A percentile compares a stretch with the other conserved stretches of the same genome.
phyloP scores from a whole-genome alignment of 2,329 filamentous ascomycete species.

The Colletotrichum sp. region DNA sequence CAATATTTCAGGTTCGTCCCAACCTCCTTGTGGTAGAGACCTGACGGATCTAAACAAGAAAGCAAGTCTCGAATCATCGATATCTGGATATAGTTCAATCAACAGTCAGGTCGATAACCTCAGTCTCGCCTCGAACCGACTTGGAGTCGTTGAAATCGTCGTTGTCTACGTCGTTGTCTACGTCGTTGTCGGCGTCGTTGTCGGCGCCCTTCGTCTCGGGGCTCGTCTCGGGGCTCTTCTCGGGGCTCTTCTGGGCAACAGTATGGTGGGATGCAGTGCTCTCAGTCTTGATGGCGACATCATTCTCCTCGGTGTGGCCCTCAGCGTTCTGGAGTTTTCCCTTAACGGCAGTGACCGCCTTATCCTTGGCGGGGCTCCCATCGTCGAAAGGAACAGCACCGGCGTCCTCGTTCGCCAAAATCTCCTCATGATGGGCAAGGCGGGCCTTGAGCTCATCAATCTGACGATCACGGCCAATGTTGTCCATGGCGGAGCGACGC shows the following conservation, averaged over 20 bases:
- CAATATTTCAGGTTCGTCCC: background rate
- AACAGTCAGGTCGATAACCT: background rate
- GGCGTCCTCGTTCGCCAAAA: background rate
- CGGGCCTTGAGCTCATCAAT: background rate
- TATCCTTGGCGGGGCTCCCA: background rate
- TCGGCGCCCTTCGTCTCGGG: background rate
- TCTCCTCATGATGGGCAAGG: too few species aligned
- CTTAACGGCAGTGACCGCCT: background rate
- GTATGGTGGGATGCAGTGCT: background rate
- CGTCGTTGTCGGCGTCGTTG: background rate
- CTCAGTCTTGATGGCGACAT: background rate
- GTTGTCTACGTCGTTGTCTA: too few species aligned
- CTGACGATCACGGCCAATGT: background rate
- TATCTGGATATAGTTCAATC: background rate
- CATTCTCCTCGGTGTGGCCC: background rate
- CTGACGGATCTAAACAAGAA: background rate
- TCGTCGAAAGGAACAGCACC: background rate
- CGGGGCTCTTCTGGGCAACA: background rate
- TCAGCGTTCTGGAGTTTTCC: background rate
- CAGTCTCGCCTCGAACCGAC: background rate
- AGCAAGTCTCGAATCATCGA: too few species aligned
- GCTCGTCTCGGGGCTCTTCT: too few species aligned
- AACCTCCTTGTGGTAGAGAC: background rate
- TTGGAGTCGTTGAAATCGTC: too few species aligned
- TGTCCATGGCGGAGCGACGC: background rate